Conservation (phyloP, 176 grass and related monocot genomes). For the Carex parvula region DNA sequence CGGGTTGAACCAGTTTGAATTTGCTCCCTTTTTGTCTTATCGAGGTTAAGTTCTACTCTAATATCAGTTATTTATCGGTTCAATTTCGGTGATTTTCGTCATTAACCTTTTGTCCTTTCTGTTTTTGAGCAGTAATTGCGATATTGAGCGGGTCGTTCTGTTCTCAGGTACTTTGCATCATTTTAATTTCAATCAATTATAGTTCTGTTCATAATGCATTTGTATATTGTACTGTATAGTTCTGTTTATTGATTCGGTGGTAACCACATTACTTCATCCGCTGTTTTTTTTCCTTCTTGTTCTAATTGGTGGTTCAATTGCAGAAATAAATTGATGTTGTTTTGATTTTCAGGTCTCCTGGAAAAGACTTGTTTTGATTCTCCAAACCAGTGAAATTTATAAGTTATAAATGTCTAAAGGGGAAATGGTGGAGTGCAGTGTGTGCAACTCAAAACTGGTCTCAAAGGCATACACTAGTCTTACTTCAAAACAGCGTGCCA, state of each 20-base stretch:
- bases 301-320: neutral
- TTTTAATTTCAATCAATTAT: neutral
- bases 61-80: constrained; percentile 28
- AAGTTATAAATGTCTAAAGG: constrained; percentile 17
- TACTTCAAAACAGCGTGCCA: constrained; percentile 62
- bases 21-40: constrained; percentile 19
- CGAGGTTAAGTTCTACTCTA: constrained; percentile 24
- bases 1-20: constrained; percentile 41
- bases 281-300: neutral
- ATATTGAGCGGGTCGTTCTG: neutral
- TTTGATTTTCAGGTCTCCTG: neutral
- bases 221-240: neutral
- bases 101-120: constrained; percentile 9
- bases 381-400: neutral
- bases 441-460: constrained; percentile 78
- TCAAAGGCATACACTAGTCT: constrained; percentile 81
- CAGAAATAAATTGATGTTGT: neutral
- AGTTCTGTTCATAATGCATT: neutral
- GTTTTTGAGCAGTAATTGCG: neutral
- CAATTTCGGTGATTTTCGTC: constrained; percentile 17
- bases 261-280: neutral
- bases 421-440: constrained; percentile 68
- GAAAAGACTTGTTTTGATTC: neutral
- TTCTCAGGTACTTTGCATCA: neutral
- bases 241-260: neutral